Conservation (phyloP, 2,329 filamentous ascomycete species). For the Nannizzia gypsea region DNA sequence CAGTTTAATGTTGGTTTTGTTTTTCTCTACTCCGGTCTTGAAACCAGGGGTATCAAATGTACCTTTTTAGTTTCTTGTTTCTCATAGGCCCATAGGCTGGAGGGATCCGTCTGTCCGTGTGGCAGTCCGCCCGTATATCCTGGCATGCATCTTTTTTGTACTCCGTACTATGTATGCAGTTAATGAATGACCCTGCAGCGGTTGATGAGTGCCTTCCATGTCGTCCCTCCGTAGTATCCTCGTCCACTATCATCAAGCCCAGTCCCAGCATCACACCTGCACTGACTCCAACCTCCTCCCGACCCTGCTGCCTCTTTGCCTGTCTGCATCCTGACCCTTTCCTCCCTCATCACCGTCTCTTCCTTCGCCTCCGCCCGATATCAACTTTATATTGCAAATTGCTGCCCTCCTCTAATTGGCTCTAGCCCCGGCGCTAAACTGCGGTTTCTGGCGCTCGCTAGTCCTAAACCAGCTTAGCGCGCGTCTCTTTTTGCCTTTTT, state of each 20-base stretch:
- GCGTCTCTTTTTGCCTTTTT: slow-evolving; percentile 2
- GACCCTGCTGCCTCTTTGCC: background rate
- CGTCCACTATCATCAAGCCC: no score
- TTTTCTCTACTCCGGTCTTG: background rate
- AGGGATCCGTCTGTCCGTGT: background rate
- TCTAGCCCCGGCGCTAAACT: background rate
- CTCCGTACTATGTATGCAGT: background rate
- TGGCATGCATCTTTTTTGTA: background rate
- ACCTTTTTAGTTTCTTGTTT: slow-evolving; percentile 7
- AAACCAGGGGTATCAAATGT: background rate
- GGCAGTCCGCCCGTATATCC: background rate
- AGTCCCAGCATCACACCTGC: background rate
- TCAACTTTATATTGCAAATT: background rate
- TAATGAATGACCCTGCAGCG: background rate
- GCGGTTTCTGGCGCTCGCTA: background rate
- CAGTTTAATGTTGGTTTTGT: background rate
- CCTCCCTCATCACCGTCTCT: background rate
- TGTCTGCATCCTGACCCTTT: background rate
- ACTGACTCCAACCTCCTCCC: background rate
- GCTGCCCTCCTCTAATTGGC: slow-evolving; percentile 1
- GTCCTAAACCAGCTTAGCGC: slow-evolving; percentile 1
- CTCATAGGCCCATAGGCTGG: background rate
- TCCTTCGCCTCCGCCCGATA: background rate
- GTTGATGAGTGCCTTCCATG: background rate
- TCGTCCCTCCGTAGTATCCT: background rate